phyloP scores from a whole-genome alignment of 805 yeast species.

The Allodekkera sacchari region DNA sequence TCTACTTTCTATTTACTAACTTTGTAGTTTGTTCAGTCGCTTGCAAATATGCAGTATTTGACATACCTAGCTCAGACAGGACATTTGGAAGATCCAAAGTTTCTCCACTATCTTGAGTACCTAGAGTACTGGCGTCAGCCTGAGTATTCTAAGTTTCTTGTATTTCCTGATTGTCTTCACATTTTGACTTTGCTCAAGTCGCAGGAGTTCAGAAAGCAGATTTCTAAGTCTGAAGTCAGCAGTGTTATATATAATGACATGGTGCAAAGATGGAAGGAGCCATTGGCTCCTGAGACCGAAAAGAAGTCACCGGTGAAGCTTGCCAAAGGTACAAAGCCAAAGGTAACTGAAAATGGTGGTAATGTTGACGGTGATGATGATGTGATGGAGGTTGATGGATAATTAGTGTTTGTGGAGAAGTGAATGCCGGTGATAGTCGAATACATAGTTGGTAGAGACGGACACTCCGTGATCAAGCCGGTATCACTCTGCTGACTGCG shows the following conservation, averaged over 20 bases:
- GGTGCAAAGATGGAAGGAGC: constrained; percentile 62
- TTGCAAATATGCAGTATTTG: constrained; percentile 83
- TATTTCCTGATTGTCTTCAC: constrained; percentile 84
- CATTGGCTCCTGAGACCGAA: constrained; percentile 8
- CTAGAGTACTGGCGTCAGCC: constrained; percentile 81
- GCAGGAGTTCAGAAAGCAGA: constrained; percentile 45
- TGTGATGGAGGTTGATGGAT: too few species aligned
- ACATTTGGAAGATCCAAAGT: constrained; percentile 61
- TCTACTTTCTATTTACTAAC: not conserved
- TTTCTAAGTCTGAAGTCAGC: constrained; percentile 49
- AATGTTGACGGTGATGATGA: not conserved
- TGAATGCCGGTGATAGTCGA: too few species aligned
- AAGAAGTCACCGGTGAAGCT: not conserved
- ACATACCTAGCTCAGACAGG: constrained; percentile 81
- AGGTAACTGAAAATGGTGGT: not conserved
- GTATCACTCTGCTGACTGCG: too few species aligned
- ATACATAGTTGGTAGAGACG: too few species aligned
- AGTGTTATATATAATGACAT: constrained; percentile 61
- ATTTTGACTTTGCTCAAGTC: constrained; percentile 56
- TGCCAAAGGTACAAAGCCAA: too few species aligned
- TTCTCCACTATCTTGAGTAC: constrained; percentile 69
- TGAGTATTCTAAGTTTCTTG: constrained; percentile 58
- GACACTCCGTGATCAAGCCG: too few species aligned
- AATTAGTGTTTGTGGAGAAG: too few species aligned
- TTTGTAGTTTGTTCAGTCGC: constrained; percentile 75